A percentile compares a stretch with the other conserved stretches of the same genome.
Conservation (phyloP, 1,284 basidiomycete species). For the Pyrrhoderma lamaoense region DNA sequence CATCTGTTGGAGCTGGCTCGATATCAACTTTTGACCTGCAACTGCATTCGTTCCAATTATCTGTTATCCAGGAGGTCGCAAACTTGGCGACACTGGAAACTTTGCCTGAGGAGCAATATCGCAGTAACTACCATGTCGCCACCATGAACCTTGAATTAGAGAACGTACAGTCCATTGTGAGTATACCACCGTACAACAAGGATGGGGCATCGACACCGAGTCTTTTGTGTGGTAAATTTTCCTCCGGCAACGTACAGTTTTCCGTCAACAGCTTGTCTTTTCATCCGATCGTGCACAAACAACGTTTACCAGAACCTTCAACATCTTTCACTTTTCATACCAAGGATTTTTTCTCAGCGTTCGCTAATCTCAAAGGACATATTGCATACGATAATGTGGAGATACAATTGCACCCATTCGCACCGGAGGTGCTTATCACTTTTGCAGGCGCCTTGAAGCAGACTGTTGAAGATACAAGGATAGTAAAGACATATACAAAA, state of each 20-base stretch:
- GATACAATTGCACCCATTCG: conserved; percentile 4
- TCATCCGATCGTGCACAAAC: neutral
- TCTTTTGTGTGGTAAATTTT: neutral
- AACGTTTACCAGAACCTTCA: neutral
- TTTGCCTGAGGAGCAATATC: neutral
- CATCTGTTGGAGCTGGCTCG: neutral
- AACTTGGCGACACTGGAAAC: neutral
- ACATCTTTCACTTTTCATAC: neutral
- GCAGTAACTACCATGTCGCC: no score
- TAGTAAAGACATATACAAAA: neutral
- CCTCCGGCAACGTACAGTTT: neutral
- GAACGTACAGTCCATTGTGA: neutral
- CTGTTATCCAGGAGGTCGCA: conserved; percentile 2
- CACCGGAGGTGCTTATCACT: conserved; percentile 18
- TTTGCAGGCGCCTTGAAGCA: conserved; percentile 9
- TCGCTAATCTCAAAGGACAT: conserved; percentile 4
- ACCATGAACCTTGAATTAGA: neutral
- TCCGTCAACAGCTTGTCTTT: neutral
- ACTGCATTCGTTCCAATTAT: neutral
- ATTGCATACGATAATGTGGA: neutral
- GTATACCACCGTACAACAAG: neutral
- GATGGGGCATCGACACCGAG: neutral
- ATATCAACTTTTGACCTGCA: conserved; percentile 3
- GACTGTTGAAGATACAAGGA: neutral
- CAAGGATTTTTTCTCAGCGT: neutral